These are phyloP conservation scores for Trypanosomatidae sp. DNA, from an alignment of 208 protist species.

Conservation along the genomic window DNA sequence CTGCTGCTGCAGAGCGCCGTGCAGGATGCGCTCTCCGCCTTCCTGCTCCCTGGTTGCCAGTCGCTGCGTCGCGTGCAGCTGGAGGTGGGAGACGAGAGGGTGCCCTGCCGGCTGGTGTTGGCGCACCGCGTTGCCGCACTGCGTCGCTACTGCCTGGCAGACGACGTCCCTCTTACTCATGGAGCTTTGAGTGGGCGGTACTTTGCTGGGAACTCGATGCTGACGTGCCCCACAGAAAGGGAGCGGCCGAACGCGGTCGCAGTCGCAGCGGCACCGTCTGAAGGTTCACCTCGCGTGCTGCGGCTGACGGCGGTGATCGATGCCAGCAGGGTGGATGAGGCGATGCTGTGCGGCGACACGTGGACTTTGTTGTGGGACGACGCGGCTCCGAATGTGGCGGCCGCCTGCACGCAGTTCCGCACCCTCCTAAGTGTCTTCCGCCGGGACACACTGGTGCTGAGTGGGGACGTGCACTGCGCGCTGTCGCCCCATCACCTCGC, in stretches of 20 bases:
- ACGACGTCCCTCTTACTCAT: too few relatives aligned
- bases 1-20: slow-evolving; percentile 34
- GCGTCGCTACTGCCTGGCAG: too few relatives aligned
- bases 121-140: too few relatives aligned
- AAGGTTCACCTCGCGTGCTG: background rate
- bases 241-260: too few relatives aligned
- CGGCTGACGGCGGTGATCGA: slow-evolving; percentile 28
- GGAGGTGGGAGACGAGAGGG: slow-evolving; percentile 1
- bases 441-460: slow-evolving; percentile 42
- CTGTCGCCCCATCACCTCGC: slow-evolving; percentile 33
- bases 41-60: slow-evolving; percentile 14
- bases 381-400: background rate
- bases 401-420: background rate
- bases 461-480: slow-evolving; percentile 29
- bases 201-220: too few relatives aligned
- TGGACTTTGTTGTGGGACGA: slow-evolving; percentile 36
- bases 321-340: slow-evolving; percentile 40
- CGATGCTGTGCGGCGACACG: slow-evolving; percentile 47
- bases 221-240: too few relatives aligned
- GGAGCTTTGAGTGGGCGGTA: too few relatives aligned
- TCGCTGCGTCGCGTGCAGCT: slow-evolving; percentile 11
- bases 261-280: too few relatives aligned
- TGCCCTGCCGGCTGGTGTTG: too few relatives aligned
- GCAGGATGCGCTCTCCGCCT: slow-evolving; percentile 28
- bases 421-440: slow-evolving; percentile 15